Percentiles rank a stretch among this genome's conserved stretches.
Conservation (phyloP, 169 alveolate species). For the Perkinsus chesapeaki region DNA sequence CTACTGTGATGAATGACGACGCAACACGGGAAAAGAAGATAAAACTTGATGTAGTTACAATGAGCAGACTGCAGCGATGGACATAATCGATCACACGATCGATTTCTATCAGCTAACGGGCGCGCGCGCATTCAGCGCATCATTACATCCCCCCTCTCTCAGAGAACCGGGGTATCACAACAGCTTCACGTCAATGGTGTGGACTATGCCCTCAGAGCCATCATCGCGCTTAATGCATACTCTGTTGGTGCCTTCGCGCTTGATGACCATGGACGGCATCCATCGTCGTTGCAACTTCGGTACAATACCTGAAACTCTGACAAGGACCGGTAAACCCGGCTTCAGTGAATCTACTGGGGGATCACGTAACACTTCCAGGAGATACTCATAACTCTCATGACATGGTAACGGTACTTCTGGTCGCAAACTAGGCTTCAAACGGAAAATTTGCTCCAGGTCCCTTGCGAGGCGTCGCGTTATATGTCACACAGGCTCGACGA, state of each 20-base stretch:
- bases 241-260: background rate
- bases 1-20: no score
- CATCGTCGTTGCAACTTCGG: background rate
- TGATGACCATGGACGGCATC: background rate
- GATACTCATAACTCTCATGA: background rate
- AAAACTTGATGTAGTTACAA: background rate
- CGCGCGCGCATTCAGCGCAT: background rate
- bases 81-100: background rate
- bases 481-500: background rate
- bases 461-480: background rate
- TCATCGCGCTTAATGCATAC: background rate
- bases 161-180: background rate
- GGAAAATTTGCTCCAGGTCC: background rate
- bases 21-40: background rate
- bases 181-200: background rate
- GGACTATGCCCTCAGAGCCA: background rate
- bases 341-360: background rate
- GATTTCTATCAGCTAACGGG: background rate
- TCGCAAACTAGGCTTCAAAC: background rate
- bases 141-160: background rate
- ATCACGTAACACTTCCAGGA: background rate
- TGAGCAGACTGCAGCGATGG: background rate
- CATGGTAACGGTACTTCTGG: background rate
- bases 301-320: background rate
- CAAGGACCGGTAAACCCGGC: background rate